Percentiles rank a stretch among this genome's conserved stretches.
Evolutionary conservation across 371 early-diverging fungal genomes (phyloP).

Genomic region (Mortierella sp.): DNA sequence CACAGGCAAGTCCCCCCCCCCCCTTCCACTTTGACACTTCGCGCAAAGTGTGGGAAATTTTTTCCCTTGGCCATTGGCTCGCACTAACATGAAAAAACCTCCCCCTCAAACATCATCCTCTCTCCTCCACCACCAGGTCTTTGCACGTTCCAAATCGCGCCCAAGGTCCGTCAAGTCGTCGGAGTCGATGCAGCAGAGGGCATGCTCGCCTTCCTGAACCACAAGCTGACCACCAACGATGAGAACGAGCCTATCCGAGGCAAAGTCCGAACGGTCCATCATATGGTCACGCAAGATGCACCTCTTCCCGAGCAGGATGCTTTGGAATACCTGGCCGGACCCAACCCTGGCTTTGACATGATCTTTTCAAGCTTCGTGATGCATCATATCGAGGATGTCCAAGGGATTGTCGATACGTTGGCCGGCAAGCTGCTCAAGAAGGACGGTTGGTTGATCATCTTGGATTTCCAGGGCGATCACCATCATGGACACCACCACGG

Average conservation of each 20-base stretch:
- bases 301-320: slow-evolving; percentile 33
- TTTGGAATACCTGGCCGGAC: slow-evolving; percentile 13
- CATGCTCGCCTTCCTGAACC: slow-evolving; percentile 26
- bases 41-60: too few relatives aligned
- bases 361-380: slow-evolving; percentile 30
- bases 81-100: neutral
- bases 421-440: slow-evolving; percentile 27
- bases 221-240: slow-evolving; percentile 29
- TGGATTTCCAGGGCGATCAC: slow-evolving; percentile 21
- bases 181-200: slow-evolving; percentile 43
- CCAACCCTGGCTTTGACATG: slow-evolving; percentile 32
- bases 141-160: slow-evolving; percentile 9
- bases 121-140: slow-evolving; percentile 5
- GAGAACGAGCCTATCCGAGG: slow-evolving; percentile 13
- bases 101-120: neutral
- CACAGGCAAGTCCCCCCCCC: slow-evolving; percentile 18
- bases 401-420: slow-evolving; percentile 12
- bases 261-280: slow-evolving; percentile 33
- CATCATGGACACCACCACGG: slow-evolving; percentile 10
- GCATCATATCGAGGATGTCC: slow-evolving; percentile 48
- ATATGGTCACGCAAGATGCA: slow-evolving; percentile 17
- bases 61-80: neutral
- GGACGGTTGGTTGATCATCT: slow-evolving; percentile 37
- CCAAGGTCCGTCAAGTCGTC: slow-evolving; percentile 18
- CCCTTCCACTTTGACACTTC: neutral